phyloP scores from a whole-genome alignment of 805 yeast genomes.

The Lipomyces oligophaga region DNA sequence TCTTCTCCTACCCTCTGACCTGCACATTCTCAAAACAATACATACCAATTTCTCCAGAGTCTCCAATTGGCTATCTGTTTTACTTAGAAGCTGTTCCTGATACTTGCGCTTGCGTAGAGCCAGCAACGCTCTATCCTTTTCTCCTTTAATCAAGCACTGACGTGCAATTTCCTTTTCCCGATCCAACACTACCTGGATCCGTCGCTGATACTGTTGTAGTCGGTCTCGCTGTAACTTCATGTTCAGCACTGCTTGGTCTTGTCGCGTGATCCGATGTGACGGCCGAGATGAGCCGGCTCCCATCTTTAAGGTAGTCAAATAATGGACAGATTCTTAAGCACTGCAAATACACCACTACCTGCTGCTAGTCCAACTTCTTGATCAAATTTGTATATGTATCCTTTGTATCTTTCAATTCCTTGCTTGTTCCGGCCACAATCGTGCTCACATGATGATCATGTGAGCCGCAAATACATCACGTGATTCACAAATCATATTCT shows the following conservation, averaged over 20 bases:
- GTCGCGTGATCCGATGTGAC: conserved; percentile 59
- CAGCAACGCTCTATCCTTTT: conserved; percentile 59
- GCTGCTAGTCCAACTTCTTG: too few species aligned
- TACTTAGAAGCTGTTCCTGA: conserved; percentile 66
- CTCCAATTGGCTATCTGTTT: conserved; percentile 72
- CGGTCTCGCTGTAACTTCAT: conserved; percentile 86
- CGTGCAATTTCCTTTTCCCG: conserved; percentile 62
- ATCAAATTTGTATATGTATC: too few species aligned
- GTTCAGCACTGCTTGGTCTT: conserved; percentile 82
- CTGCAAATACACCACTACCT: too few species aligned
- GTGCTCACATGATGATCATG: too few species aligned
- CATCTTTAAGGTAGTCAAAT: too few species aligned
- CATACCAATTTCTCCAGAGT: conserved; percentile 74
- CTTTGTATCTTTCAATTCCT: too few species aligned
- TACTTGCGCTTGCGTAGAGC: conserved; percentile 75
- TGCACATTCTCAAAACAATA: background rate
- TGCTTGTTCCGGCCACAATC: too few species aligned
- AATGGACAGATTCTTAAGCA: background rate
- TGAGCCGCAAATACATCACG: too few species aligned
- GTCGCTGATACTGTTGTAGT: conserved; percentile 64
- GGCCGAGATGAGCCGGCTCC: conserved; percentile 33
- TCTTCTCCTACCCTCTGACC: too few species aligned
- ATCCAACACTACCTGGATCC: conserved; percentile 53
- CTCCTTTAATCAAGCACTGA: conserved; percentile 49
- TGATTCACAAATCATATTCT: too few species aligned